phyloP scores from a whole-genome alignment of 2,329 filamentous ascomycete genomes.

The Beauveria varroae region DNA sequence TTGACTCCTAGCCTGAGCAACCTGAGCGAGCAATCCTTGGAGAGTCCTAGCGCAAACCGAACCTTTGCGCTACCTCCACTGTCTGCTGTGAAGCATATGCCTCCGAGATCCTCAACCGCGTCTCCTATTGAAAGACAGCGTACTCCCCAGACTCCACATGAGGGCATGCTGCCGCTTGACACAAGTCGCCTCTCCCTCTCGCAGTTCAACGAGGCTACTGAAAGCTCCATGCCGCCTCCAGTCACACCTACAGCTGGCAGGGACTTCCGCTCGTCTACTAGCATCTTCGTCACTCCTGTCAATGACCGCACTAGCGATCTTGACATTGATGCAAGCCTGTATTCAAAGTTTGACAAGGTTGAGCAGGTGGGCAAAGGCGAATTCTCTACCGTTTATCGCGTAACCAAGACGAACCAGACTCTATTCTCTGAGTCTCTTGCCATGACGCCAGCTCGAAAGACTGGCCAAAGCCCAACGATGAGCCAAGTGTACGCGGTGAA shows the following conservation, averaged over 20 bases:
- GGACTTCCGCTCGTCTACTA: slow-evolving; percentile 42
- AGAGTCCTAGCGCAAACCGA: slow-evolving; percentile 42
- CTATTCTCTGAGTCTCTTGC: slow-evolving; percentile 31
- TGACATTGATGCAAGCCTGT: slow-evolving; percentile 63
- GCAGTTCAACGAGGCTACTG: slow-evolving; percentile 37
- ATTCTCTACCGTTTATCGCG: slow-evolving; percentile 87
- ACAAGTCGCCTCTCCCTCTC: slow-evolving; percentile 80
- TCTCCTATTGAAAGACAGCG: slow-evolving; percentile 52
- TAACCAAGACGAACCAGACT: slow-evolving; percentile 38
- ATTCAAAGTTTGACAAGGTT: slow-evolving; percentile 71
- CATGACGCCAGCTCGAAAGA: slow-evolving; percentile 36
- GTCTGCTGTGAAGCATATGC: slow-evolving; percentile 31
- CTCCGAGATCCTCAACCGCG: slow-evolving; percentile 40
- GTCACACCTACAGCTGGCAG: slow-evolving; percentile 71
- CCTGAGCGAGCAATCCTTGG: slow-evolving; percentile 31
- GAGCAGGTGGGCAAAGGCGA: slow-evolving; percentile 79
- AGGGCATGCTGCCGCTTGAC: slow-evolving; percentile 67
- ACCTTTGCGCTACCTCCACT: slow-evolving; percentile 33
- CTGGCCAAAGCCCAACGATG: slow-evolving; percentile 46
- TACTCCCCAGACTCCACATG: slow-evolving; percentile 73
- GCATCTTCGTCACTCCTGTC: slow-evolving; percentile 57
- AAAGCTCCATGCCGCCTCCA: slow-evolving; percentile 41
- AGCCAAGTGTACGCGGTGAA: slow-evolving; percentile 82
- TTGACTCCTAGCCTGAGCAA: slow-evolving; percentile 35
- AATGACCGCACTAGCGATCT: slow-evolving; percentile 64